Evolutionary conservation across 495 filamentous ascomycete genomes (phyloP).

Genomic region (Letharia columbiana): DNA sequence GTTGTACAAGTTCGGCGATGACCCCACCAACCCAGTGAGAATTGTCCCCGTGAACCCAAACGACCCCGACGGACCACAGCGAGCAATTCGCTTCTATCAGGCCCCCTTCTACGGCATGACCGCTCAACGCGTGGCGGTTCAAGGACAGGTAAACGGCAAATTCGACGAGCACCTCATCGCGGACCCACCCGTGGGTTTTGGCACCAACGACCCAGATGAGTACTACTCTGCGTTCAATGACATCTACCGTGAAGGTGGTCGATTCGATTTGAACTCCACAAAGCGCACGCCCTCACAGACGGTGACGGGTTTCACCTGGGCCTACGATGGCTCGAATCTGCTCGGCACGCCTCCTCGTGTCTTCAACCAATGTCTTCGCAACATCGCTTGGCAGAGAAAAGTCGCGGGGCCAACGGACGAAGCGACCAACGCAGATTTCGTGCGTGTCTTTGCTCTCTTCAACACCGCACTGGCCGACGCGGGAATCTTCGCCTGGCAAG

Average conservation of each 20-base stretch:
- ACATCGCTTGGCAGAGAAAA: constrained; percentile 25
- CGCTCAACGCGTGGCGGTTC: constrained; percentile 30
- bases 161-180: constrained; percentile 29
- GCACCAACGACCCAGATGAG: constrained; percentile 22
- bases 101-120: constrained; percentile 29
- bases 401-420: constrained; percentile 18
- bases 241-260: constrained; percentile 27
- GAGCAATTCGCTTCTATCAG: constrained; percentile 24
- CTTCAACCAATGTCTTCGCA: constrained; percentile 30
- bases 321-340: constrained; percentile 33
- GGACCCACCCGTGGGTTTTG: constrained; percentile 28
- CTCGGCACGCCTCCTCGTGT: constrained; percentile 29
- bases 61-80: constrained; percentile 26
- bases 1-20: constrained; percentile 29
- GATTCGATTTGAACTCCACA: constrained; percentile 24
- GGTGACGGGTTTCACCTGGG: constrained; percentile 30
- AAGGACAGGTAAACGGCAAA: constrained; percentile 19
- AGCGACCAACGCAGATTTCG: constrained; percentile 33
- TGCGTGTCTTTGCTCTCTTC: constrained; percentile 29
- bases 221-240: constrained; percentile 29
- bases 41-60: constrained; percentile 30
- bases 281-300: constrained; percentile 26
- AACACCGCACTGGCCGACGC: constrained; percentile 32
- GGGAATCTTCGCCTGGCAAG: constrained; percentile 32
- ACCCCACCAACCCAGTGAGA: constrained; percentile 31